A percentile compares a stretch with the other conserved stretches of the same genome.
Conservation (phyloP, 495 filamentous ascomycete genomes). For the Sordaria brevicollis region DNA sequence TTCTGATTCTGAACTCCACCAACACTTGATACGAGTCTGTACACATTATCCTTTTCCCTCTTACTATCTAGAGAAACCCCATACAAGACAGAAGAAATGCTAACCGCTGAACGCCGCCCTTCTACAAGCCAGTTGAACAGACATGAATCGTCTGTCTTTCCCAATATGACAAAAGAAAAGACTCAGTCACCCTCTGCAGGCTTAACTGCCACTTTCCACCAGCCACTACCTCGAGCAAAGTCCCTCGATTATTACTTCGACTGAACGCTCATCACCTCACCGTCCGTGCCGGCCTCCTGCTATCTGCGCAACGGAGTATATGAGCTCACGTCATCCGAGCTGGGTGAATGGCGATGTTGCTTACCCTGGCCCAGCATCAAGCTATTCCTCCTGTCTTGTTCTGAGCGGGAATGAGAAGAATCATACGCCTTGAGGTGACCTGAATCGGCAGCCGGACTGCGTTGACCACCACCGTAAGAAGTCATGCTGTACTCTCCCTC, state of each 20-base stretch:
- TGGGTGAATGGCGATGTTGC: not conserved
- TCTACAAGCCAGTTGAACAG: not conserved
- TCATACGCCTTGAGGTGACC: not conserved
- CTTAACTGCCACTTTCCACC: rapidly evolving
- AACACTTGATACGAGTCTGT: not conserved
- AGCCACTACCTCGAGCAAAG: not conserved
- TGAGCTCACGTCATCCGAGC: not conserved
- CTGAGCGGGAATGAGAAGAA: not conserved
- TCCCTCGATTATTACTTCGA: not conserved
- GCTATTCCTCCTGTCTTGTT: not conserved
- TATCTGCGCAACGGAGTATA: not conserved
- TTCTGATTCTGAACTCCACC: not conserved
- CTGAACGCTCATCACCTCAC: not conserved
- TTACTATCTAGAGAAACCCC: not conserved
- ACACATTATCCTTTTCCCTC: not conserved
- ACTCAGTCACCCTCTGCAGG: not conserved
- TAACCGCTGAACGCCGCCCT: not conserved
- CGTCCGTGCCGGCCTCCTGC: too few species aligned
- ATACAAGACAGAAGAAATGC: not conserved
- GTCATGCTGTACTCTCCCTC: not conserved
- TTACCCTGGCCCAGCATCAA: not conserved
- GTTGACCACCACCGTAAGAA: not conserved
- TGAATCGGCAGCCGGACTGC: not conserved
- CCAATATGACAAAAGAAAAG: not conserved
- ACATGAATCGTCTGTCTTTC: not conserved